Percentiles rank a stretch among this genome's conserved stretches.
Evolutionary conservation across 257 asterid species (phyloP).

Genomic region (Solanum paucissectum): DNA sequence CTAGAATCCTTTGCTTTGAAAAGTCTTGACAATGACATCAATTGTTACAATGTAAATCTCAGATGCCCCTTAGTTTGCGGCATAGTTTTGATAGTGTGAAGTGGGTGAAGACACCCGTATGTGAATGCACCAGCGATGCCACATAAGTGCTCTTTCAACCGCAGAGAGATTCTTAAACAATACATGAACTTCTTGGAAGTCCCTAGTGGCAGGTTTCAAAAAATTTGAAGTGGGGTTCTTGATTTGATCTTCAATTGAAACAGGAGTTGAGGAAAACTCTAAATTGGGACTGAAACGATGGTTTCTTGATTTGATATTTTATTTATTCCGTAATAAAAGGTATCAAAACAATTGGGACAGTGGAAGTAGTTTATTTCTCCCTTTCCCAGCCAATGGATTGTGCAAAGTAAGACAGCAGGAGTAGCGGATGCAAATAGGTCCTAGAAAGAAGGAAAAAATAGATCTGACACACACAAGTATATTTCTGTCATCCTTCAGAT

Average conservation of each 20-base stretch:
- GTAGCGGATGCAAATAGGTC: not conserved
- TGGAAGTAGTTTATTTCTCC: not conserved
- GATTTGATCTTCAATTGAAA: constrained; percentile 28
- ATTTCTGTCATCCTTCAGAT: not conserved
- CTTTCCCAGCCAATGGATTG: not conserved
- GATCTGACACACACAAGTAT: not conserved
- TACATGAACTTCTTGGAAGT: constrained; percentile 43
- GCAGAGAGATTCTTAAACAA: constrained; percentile 73
- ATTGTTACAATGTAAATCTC: constrained; percentile 58
- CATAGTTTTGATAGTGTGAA: constrained; percentile 81
- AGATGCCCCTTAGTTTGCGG: constrained; percentile 84
- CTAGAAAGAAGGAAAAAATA: not conserved
- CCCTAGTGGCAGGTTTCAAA: constrained; percentile 54
- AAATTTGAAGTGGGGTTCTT: constrained; percentile 24
- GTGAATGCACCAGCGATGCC: constrained; percentile 96
- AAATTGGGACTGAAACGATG: not conserved
- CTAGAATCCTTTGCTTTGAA: constrained; percentile 54
- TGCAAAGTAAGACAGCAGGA: not conserved
- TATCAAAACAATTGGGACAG: not conserved
- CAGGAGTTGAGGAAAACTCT: constrained; percentile 51
- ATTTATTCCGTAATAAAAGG: not conserved
- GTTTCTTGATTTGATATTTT: constrained; percentile 6
- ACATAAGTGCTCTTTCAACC: constrained; percentile 62
- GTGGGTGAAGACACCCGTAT: constrained; percentile 82
- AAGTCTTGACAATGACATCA: constrained; percentile 68